These are phyloP conservation scores for sweet orange (Citrus sinensis) DNA, from an alignment of 345 rosid genomes.

Conservation along the genomic window DNA sequence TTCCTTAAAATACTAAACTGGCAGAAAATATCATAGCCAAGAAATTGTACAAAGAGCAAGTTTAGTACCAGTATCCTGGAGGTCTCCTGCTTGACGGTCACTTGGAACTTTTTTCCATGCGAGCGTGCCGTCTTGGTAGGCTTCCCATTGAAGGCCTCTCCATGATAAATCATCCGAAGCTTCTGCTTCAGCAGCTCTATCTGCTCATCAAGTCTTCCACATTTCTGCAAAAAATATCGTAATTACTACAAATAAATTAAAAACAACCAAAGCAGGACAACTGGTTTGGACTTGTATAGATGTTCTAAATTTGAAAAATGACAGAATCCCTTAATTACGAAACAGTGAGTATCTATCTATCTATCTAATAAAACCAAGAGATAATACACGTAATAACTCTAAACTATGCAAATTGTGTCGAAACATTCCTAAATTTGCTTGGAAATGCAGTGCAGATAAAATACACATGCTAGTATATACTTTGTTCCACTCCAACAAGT, in stretches of 20 bases:
- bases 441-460: not conserved
- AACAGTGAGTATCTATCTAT: not conserved
- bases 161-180: slow-evolving; percentile 67
- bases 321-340: not conserved
- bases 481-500: not conserved
- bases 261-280: not conserved
- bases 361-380: not conserved
- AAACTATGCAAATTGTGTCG: not conserved
- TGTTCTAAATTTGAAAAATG: not conserved
- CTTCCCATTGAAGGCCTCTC: slow-evolving; percentile 86
- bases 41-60: not conserved
- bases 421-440: not conserved
- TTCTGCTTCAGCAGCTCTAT: slow-evolving; percentile 72
- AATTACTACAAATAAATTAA: not conserved
- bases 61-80: slow-evolving; percentile 79
- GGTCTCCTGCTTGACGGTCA: slow-evolving; percentile 75
- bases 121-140: slow-evolving; percentile 92
- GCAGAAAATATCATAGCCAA: not conserved
- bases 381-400: not conserved
- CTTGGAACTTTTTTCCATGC: slow-evolving; percentile 94
- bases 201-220: slow-evolving; percentile 84
- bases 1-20: not conserved
- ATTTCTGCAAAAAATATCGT: slow-evolving; percentile 48
- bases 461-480: not conserved
- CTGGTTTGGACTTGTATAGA: not conserved